Conservation (phyloP, 495 filamentous ascomycete species). For the Talaromyces nanjingensis region DNA sequence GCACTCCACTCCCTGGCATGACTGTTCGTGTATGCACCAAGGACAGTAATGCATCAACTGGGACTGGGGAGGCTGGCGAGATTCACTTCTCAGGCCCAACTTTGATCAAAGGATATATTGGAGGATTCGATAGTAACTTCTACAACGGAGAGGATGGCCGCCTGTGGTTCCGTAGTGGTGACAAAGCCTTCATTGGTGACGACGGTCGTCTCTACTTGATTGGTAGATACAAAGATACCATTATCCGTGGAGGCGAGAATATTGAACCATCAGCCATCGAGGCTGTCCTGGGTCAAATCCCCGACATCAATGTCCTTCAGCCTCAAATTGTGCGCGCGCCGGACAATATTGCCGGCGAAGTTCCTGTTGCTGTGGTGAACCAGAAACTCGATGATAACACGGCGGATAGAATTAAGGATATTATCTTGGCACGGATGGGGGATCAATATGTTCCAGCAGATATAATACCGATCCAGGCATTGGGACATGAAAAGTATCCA, state of each 20-base stretch:
- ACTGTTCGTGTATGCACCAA: slow-evolving; percentile 27
- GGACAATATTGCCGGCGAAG: slow-evolving; percentile 18
- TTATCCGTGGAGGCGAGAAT: slow-evolving; percentile 45
- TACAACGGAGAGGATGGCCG: slow-evolving; percentile 24
- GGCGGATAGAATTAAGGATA: slow-evolving; percentile 17
- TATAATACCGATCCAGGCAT: slow-evolving; percentile 24
- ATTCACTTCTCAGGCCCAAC: slow-evolving; percentile 28
- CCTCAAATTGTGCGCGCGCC: slow-evolving; percentile 14
- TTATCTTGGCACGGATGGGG: slow-evolving; percentile 23
- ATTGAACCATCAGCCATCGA: slow-evolving; percentile 36
- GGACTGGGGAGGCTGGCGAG: slow-evolving; percentile 28
- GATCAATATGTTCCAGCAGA: slow-evolving; percentile 23
- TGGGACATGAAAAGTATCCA: slow-evolving; percentile 27
- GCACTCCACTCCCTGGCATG: slow-evolving; percentile 22
- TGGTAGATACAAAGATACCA: slow-evolving; percentile 43
- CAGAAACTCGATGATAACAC: not conserved
- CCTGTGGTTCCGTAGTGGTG: slow-evolving; percentile 36
- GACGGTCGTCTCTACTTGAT: slow-evolving; percentile 28
- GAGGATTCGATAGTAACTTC: slow-evolving; percentile 17
- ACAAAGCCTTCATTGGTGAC: slow-evolving; percentile 34
- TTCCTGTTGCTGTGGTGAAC: slow-evolving; percentile 17
- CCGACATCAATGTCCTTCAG: slow-evolving; percentile 14
- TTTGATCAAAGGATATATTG: slow-evolving; percentile 26
- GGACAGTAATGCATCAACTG: slow-evolving; percentile 13
- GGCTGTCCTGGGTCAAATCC: slow-evolving; percentile 16